Conservation (phyloP, 768 basidiomycete genomes). For the Tephrocybe rancida region DNA sequence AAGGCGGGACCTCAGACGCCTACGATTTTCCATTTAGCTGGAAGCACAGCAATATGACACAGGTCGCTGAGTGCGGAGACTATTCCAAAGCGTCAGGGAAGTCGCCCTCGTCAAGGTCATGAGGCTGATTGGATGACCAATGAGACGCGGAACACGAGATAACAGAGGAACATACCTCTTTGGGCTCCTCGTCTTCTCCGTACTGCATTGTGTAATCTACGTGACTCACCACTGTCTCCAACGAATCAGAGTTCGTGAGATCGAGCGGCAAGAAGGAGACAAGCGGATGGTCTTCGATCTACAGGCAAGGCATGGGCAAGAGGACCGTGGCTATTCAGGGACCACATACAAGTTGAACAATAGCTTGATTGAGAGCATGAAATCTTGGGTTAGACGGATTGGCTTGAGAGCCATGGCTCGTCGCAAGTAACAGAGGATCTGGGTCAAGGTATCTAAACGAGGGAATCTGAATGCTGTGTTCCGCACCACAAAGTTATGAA, state of each 20-base stretch:
- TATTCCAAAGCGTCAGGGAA: conserved; percentile 55
- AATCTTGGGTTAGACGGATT: conserved; percentile 74
- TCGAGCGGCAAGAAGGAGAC: conserved; percentile 97
- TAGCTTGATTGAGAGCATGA: conserved; percentile 91
- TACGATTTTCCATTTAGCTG: too few relatives aligned
- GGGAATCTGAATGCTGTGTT: neutral
- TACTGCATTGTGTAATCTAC: conserved; percentile 99
- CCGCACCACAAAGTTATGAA: neutral
- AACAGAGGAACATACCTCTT: conserved; percentile 61
- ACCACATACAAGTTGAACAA: conserved; percentile 84
- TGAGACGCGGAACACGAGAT: conserved; percentile 8
- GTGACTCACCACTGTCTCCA: conserved; percentile 90
- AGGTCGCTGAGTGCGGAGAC: neutral
- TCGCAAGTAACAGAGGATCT: conserved; percentile 84
- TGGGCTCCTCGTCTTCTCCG: conserved; percentile 97
- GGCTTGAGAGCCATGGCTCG: conserved; percentile 59
- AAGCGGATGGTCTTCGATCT: conserved; percentile 99
- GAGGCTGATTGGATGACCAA: conserved; percentile 57
- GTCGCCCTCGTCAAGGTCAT: conserved; percentile 92
- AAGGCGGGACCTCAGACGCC: too few relatives aligned
- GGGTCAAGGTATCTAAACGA: conserved; percentile 86
- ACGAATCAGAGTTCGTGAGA: conserved; percentile 84
- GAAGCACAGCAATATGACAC: too few relatives aligned
- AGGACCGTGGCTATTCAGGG: neutral
- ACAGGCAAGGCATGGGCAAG: conserved; percentile 1